Evolutionary conservation across 768 basidiomycete species (phyloP), one percentile per base, ranked within the genome.

Genomic region (Phaeolepiota aurea): DNA sequence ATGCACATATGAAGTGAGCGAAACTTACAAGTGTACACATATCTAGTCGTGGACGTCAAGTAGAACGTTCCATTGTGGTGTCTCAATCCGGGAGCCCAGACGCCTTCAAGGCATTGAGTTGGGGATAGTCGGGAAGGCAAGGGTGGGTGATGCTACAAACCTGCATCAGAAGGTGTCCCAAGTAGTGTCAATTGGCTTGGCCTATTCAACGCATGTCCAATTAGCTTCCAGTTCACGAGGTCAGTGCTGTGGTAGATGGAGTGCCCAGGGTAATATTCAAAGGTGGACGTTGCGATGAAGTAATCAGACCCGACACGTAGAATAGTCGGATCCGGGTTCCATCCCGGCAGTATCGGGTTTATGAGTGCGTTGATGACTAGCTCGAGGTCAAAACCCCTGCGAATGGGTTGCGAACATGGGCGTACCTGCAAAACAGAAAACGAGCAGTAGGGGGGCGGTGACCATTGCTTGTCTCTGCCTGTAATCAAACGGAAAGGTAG

Each of bases 211-310:
- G 53, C 64, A 45, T 68, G 65, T 2, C 64, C 63, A 44, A 68
- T 59, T 12, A 66, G 52, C 12, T 48, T 51, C 65, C 65, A 68
- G 28, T 47, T 42, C 13, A 57, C 54, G 31, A 68, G 48, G 36
- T 66, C 51, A 44, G 48, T 65, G 50, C 62, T 65, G 38, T 66
- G 63, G 45, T 68, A 66, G n/a, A 68, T 65, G 1, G 66, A 63
- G 38, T 64, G 58, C 3, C 64, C 66, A 11, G 66, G 66, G 43
- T 56, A 68, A 40, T 63, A 63, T 42, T 65, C 65, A 19, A 68
- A 68, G 3, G 60, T 58, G 1, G 64, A 65, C 1, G 64, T 66
- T 3, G 58, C 53, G 35, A 64, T 56, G 47, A 65, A 68, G 41
- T 65, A 68, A 47, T 65, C 62, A 1, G 53, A 38, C 10, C 60